Base-by-base conservation (phyloP, 2,329 filamentous ascomycete species). In the Sarocladium strictum region DNA sequence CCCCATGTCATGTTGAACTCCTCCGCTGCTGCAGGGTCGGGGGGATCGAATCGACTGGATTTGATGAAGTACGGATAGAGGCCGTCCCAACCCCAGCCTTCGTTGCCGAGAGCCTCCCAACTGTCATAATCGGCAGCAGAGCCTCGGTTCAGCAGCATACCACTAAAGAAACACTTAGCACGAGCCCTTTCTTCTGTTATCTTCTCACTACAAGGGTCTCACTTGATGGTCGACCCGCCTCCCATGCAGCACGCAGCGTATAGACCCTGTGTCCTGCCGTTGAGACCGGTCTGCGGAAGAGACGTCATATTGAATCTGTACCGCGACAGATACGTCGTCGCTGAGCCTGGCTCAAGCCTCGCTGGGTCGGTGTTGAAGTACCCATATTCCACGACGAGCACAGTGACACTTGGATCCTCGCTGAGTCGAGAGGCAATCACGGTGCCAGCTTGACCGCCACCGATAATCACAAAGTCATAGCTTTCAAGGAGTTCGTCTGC, bases 31-130 rank as follows among this genome's bases (percentile, higher is more conserved):
- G 57, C 55, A 7, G 54, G 21, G 0, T 54, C 27, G 1, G 62
- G 62, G 10, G 62, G 59, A 3, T 40, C 51, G 21, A 64, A 64
- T 1, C 52, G 54, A 0, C 57, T 59, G 1, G 61, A 63, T 55
- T 60, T 61, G 54, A 60, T 54, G 52, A 64, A 45, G 50, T 64
- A 58, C 5, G 61, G 58, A 3, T 66, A 43, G 17, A 71, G 58
- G 4, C 53, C 63, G 14, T 66, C 59, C 65, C 69, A 74, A 1
- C 65, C 65, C 71, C 71, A 74, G 0, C 67, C 62, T 0, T 64
- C 58, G 32, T 73, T 74, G 0, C 70, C 71, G 0, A 73, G 56
- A 0, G 62, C 63, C 27, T 67, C 67, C 71, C 71, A 74, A 2
- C 65, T 60, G 49, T 73, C 62, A 23, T 67, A 67, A 37, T 67